phyloP scores from a whole-genome alignment of 2,329 filamentous ascomycete genomes.

The Fonsecaea monophora region DNA sequence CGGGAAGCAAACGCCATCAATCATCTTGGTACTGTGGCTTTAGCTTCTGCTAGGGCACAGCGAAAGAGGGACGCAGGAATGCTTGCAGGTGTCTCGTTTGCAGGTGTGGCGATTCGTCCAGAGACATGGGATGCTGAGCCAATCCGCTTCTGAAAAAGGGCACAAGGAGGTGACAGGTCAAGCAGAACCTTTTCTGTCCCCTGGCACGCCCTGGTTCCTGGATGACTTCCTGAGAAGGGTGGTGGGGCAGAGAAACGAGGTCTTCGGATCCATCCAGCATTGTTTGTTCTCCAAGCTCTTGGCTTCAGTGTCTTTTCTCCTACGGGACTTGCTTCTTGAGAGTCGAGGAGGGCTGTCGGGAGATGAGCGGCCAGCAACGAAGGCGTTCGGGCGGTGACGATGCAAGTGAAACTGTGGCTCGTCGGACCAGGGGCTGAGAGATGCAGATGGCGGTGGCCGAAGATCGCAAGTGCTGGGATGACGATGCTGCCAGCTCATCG shows the following conservation, averaged over 20 bases:
- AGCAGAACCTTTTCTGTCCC: neutral
- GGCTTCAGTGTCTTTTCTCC: neutral
- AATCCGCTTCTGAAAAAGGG: neutral
- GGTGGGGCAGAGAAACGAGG: conserved; percentile 13
- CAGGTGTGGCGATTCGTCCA: neutral
- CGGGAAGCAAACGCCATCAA: neutral
- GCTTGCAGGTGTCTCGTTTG: neutral
- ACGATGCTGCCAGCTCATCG: conserved; percentile 31
- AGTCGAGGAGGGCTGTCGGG: neutral
- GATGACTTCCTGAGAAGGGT: conserved; percentile 8
- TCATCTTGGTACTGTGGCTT: neutral
- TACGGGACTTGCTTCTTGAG: conserved; percentile 9
- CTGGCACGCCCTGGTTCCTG: conserved; percentile 7
- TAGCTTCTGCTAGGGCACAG: neutral
- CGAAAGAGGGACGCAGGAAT: neutral
- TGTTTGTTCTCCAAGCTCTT: conserved; percentile 1
- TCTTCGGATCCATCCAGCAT: neutral
- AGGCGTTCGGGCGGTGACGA: conserved; percentile 3
- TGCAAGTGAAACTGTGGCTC: conserved; percentile 3
- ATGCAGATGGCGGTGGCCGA: neutral
- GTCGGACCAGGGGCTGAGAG: neutral
- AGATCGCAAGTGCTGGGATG: conserved; percentile 18
- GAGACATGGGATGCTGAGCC: neutral
- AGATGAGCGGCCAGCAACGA: neutral
- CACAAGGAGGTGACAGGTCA: neutral